Conservation (phyloP, 2,329 filamentous ascomycete genomes). For the Trichophyton verrucosum region DNA sequence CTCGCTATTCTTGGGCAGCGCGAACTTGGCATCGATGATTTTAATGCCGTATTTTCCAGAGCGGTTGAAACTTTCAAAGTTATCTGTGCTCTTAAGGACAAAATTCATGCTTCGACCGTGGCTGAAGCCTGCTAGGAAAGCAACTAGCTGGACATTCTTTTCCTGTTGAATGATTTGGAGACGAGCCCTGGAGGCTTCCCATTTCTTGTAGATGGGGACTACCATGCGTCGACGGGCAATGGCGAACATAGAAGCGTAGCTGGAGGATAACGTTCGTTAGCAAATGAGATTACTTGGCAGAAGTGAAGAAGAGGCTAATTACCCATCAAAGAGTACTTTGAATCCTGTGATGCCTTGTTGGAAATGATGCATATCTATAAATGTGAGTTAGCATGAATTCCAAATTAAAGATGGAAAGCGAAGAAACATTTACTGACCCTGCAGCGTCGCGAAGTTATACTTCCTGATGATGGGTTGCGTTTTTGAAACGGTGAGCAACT, state of each 20-base stretch:
- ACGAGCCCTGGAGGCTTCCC: constrained; percentile 69
- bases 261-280: constrained; percentile 9
- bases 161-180: constrained; percentile 70
- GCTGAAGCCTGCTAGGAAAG: constrained; percentile 78
- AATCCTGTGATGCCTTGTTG: constrained; percentile 70
- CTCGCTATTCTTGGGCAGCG: constrained; percentile 51
- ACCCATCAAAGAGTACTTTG: constrained; percentile 57
- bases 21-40: constrained; percentile 83
- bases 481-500: constrained; percentile 48
- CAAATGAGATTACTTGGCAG: background rate
- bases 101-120: constrained; percentile 87
- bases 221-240: constrained; percentile 80
- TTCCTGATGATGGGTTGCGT: constrained; percentile 56
- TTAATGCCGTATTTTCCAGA: constrained; percentile 59
- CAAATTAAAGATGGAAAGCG: background rate
- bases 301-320: constrained; percentile 13
- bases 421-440: constrained; percentile 20
- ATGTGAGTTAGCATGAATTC: background rate
- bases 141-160: constrained; percentile 62
- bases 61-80: constrained; percentile 56
- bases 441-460: constrained; percentile 52
- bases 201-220: constrained; percentile 86
- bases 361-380: constrained; percentile 61
- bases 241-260: constrained; percentile 59
- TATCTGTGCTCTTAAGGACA: constrained; percentile 68